Evolutionary conservation across 2,329 filamentous ascomycete species (phyloP), one percentile per base, ranked within the genome.

Genomic region (Penicillium sp.): DNA sequence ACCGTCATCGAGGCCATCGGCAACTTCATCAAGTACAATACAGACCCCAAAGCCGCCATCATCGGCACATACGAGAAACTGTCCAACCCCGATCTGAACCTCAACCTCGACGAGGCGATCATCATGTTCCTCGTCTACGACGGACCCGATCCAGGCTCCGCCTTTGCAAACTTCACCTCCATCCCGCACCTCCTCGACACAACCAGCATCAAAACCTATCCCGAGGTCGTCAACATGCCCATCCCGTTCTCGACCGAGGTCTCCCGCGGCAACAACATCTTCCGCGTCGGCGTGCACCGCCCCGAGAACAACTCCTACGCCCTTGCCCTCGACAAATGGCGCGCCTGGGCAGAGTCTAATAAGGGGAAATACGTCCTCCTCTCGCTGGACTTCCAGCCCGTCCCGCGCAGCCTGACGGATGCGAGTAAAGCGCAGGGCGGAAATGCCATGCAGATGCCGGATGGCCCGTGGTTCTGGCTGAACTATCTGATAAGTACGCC

Each of bases 101-200:
- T 75, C 3, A 69, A 71, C 47, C 64, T 75, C 10, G 70, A 74
- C 43, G 68, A 75, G 60, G 65, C 63, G 3, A 71, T 71, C 44
- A 58, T 74, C 43, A 60, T 75, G 68, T 75, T 75, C 59, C 60
- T 75, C n/a, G 73, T 75, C 31, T 75, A 75, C 39, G 73, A 75
- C 40, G 73, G 73, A 0, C 62, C 67, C 5, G 68, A 75, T 39
- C 55, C 73, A 2, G 72, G 73, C 1, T 27, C 66, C 41, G 67
- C 70, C 2, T 75, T 75, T 55, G 49, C 53, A 9, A 73, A 74
- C 54, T 74, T 75, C 59, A 74, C 72, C 7, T 63, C 56, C 36
- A 72, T 75, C 19, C 69, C 73, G 3, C 56, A 67, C 46, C 18
- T 75, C 2, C 14, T 74, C 31, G 66, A 73, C 50, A 73, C 72